These are phyloP conservation scores for Cupressus sempervirens DNA, from an alignment of 75 land plant genomes.

Conservation along the genomic window DNA sequence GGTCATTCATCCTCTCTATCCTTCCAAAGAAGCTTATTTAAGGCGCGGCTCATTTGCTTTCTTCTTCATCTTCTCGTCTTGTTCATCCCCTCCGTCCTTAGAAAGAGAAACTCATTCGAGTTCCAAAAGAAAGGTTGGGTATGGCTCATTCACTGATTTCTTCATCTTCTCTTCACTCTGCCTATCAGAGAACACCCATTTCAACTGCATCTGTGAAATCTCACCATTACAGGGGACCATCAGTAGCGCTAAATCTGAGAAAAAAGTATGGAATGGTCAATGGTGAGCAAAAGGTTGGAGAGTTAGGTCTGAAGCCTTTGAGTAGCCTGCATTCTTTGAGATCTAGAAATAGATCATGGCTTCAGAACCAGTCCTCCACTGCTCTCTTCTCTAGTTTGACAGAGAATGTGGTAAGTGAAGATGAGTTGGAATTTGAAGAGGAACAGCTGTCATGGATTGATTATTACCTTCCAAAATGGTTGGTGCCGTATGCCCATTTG, in stretches of 20 bases:
- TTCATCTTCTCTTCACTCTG: not conserved
- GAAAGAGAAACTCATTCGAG: no score
- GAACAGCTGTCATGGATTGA: conserved; percentile 53
- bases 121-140: not conserved
- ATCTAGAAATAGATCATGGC: not conserved
- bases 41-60: no score
- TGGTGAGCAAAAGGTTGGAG: not conserved
- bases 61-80: no score
- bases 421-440: not conserved
- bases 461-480: conserved; percentile 34
- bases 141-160: not conserved
- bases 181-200: not conserved
- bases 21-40: no score
- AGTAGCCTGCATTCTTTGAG: not conserved
- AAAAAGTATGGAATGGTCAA: not conserved
- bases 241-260: not conserved
- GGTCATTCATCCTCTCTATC: no score
- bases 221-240: not conserved
- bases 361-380: not conserved
- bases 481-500: conserved; percentile 57
- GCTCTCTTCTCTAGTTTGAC: not conserved
- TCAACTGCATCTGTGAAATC: not conserved
- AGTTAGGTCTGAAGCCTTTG: not conserved
- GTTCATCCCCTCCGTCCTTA: no score
- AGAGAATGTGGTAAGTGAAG: not conserved